Percentiles rank a stretch among this genome's conserved stretches.
These are phyloP conservation scores for Aspergillus sp. DNA, from an alignment of 2,329 filamentous ascomycete genomes.

Conservation along the genomic window DNA sequence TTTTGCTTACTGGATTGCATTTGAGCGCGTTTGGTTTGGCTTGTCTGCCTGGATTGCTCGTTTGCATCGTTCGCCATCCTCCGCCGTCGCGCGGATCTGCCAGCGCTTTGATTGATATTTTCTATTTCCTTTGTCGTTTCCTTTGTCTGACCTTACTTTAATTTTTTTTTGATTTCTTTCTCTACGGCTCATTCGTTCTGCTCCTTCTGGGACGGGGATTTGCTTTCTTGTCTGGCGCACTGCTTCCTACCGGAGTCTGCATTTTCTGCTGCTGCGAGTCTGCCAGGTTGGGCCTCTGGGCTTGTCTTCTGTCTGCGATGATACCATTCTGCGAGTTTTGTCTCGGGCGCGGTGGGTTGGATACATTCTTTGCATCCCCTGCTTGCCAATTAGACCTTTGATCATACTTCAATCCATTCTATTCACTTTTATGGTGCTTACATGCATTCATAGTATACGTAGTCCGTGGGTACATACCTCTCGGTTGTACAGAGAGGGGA, in stretches of 20 bases:
- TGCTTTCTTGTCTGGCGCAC: slow-evolving; percentile 17
- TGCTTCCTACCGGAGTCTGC: slow-evolving; percentile 26
- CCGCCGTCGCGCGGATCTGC: slow-evolving; percentile 15
- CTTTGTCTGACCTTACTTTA: slow-evolving; percentile 8
- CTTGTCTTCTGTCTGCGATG: slow-evolving; percentile 31
- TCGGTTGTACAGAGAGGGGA: not conserved
- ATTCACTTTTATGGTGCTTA: no score
- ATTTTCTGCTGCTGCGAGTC: slow-evolving; percentile 18
- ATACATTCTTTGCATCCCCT: not conserved
- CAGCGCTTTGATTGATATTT: slow-evolving; percentile 6
- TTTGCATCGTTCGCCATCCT: slow-evolving; percentile 10
- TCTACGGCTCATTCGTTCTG: slow-evolving; percentile 8
- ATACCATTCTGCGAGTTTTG: slow-evolving; percentile 35
- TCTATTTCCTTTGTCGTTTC: slow-evolving; percentile 8
- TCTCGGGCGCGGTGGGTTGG: not conserved
- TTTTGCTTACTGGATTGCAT: slow-evolving; percentile 28
- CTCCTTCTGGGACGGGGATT: slow-evolving; percentile 24
- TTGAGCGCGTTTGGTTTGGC: slow-evolving; percentile 36
- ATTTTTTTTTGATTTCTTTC: slow-evolving; percentile 7
- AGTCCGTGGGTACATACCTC: no score
- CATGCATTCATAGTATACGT: no score
- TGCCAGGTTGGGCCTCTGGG: slow-evolving; percentile 26
- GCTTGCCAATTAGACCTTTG: not conserved
- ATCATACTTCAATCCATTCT: no score
- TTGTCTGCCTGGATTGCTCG: slow-evolving; percentile 28